These are phyloP conservation scores for Diaporthe destruens DNA, from an alignment of 2,329 filamentous ascomycete genomes.

Conservation along the genomic window DNA sequence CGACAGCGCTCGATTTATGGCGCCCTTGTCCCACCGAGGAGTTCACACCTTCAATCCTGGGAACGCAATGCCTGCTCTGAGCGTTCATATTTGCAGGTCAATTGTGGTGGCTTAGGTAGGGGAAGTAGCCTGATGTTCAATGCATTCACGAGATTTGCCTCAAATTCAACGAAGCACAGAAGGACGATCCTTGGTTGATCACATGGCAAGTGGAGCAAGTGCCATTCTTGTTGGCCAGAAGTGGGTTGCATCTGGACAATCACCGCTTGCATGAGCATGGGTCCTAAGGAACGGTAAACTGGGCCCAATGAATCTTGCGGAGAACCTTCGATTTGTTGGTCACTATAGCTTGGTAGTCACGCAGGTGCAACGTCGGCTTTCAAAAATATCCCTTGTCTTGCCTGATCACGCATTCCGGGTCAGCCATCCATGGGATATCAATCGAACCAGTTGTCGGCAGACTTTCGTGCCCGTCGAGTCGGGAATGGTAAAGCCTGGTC, in stretches of 20 bases:
- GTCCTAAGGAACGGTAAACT: not conserved
- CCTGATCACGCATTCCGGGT: not conserved
- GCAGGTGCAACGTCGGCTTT: not conserved
- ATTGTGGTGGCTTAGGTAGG: not conserved
- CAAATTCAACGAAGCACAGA: too few species aligned
- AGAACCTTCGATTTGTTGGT: not conserved
- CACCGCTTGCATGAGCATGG: constrained; percentile 24
- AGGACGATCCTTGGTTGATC: not conserved
- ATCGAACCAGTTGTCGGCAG: not conserved
- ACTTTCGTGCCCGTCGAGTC: not conserved
- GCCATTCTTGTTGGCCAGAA: not conserved
- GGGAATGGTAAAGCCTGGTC: not conserved
- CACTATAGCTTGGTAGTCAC: not conserved
- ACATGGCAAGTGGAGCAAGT: not conserved
- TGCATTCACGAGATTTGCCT: not conserved
- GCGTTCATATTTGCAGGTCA: not conserved
- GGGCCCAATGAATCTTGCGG: not conserved
- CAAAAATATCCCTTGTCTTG: not conserved
- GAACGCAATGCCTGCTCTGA: not conserved
- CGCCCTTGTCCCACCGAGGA: too few species aligned
- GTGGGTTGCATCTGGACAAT: not conserved
- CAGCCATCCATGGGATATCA: too few species aligned
- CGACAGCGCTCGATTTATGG: not conserved
- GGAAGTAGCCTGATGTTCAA: not conserved
- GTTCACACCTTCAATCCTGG: not conserved